These are phyloP conservation scores for Porogramme epimiltina DNA, from an alignment of 1,284 basidiomycete genomes.

Conservation along the genomic window DNA sequence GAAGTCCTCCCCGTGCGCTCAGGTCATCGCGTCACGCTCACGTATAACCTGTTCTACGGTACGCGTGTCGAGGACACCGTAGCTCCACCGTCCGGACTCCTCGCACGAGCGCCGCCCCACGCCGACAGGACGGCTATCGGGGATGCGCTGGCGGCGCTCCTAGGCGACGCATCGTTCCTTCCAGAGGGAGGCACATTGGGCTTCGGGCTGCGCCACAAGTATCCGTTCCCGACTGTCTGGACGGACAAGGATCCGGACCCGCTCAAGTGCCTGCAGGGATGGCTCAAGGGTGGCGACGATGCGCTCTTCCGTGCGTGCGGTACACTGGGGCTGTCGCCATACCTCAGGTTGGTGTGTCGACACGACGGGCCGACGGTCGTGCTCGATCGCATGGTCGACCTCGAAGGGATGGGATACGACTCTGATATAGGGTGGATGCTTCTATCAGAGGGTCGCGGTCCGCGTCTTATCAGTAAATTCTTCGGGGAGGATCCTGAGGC, in stretches of 20 bases:
- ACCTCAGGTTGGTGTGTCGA: too few relatives aligned
- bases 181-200: slow-evolving; percentile 37
- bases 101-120: neutral
- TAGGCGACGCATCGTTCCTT: slow-evolving; percentile 27
- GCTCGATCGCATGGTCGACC: neutral
- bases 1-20: slow-evolving; percentile 41
- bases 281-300: slow-evolving; percentile 22
- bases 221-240: neutral
- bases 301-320: slow-evolving; percentile 8
- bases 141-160: slow-evolving; percentile 20
- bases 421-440: too few relatives aligned
- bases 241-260: neutral
- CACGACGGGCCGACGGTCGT: neutral
- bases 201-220: slow-evolving; percentile 40
- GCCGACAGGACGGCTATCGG: slow-evolving; percentile 2
- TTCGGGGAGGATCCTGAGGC: too few relatives aligned
- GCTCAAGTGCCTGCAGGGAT: slow-evolving; percentile 1
- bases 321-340: slow-evolving; percentile 7
- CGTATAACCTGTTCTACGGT: slow-evolving; percentile 39
- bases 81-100: neutral
- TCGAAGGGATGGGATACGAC: neutral
- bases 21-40: slow-evolving; percentile 45
- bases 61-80: neutral
- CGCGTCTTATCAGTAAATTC: too few relatives aligned
- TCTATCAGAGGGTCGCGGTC: too few relatives aligned